Evolutionary conservation across 768 basidiomycete species (phyloP), one percentile per base, ranked within the genome.

Genomic region (Serendipita sp.): DNA sequence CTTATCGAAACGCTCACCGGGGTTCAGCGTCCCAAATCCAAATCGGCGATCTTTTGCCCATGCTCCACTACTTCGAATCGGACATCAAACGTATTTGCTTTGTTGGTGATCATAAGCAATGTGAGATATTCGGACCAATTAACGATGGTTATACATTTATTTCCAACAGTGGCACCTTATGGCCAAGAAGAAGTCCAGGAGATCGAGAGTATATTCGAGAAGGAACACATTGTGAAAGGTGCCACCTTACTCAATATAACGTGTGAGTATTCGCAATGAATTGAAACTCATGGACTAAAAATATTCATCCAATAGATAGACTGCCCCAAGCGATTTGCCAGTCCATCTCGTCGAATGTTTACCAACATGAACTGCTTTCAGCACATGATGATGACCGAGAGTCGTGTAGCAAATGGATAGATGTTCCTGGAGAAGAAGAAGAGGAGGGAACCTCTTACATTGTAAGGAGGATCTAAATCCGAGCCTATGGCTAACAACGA

Each of bases 301-400:
- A 51, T 7, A 18, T 18, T 51, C 24, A 24, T 24, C 24, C 24
- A 24, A 24, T 65, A 92, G 90, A 92, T 68, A 83, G 90, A 0
- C 89, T 92, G 88, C 89, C 89, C 63, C 82, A 84, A 62, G 82
- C 88, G 67, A 85, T 90, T 76, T 88, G 89, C 28, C 69, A 76
- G 2, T 83, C 89, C 48, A 86, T 92, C 45, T 90, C 88, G 18
- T 70, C 79, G 64, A 76, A 76, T 65, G 77, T 92, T 2, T 92
- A 92, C 75, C 74, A 84, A 28, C 69, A 74, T 13, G 70, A 82
- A 68, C 83, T 92, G 11, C 73, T 78, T 4, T 89, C 89, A 0
- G 37, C 67, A 3, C 80, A 82, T 1, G 68, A 73, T 69, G 74
- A 60, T 46, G 74, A 0, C 70, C 72, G 7, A 67, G 73, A 47